These are phyloP conservation scores for Entonaema liquescens DNA, from an alignment of 495 filamentous ascomycete genomes.

Conservation along the genomic window DNA sequence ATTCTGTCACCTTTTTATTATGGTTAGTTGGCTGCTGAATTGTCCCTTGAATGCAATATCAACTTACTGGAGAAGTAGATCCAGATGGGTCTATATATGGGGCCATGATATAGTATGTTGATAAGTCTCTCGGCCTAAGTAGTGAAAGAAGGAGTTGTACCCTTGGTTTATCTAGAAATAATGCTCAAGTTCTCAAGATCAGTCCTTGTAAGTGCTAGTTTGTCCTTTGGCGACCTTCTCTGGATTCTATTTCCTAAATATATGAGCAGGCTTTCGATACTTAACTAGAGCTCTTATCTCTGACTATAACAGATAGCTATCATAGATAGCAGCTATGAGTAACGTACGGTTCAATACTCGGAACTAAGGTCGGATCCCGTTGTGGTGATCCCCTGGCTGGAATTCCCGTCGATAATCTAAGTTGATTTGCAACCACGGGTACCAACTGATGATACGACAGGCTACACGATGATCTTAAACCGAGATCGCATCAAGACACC, in stretches of 20 bases:
- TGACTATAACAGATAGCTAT: neutral
- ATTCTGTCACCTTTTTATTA: neutral
- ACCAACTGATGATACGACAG: neutral
- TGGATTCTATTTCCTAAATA: neutral
- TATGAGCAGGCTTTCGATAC: neutral
- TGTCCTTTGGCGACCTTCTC: neutral
- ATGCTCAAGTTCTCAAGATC: neutral
- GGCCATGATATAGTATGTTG: neutral
- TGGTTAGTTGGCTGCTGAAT: neutral
- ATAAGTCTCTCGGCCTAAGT: neutral
- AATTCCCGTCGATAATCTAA: neutral
- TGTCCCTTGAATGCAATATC: neutral
- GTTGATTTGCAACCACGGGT: neutral
- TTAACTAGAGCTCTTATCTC: neutral
- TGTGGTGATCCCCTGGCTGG: neutral
- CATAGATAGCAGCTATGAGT: neutral
- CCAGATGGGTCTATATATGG: neutral
- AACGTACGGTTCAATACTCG: neutral
- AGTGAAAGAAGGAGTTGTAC: neutral
- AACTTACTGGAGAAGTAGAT: neutral
- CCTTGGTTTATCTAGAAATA: neutral
- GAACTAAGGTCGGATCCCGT: neutral
- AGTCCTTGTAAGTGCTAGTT: neutral
- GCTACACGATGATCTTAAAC: neutral
- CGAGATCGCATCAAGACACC: neutral